Evolutionary conservation across 2,329 filamentous ascomycete genomes (phyloP), one percentile per base, ranked within the genome.

Genomic region (Madurella mycetomatis): DNA sequence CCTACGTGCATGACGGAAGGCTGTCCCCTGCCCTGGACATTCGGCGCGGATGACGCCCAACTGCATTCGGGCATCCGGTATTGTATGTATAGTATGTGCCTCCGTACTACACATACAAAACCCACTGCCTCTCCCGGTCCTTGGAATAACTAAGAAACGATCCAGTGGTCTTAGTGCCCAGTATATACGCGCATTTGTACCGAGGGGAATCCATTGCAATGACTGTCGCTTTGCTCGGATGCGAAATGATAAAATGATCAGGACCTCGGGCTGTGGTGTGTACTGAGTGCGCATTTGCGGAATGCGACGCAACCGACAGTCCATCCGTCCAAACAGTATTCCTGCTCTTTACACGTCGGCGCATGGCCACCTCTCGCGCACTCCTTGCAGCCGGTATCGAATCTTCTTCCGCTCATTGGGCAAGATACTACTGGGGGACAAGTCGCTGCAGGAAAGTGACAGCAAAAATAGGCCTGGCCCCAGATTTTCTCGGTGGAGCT

Each of bases 381-480:
- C 48, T 53, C 25, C 40, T 32, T 49, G 41, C 51, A 41, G 49
- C 32, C 37, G 43, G 41, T 42, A 48, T 40, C 17, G 25, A 32
- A 37, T 49, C 34, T 54, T 47, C 34, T 53, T 46, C 47, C 57
- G 58, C 64, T 67, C 63, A 70, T 72, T 70, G 68, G 69, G 68
- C 67, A 67, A 54, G 65, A 58, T 65, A 56, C 64, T 62, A 62
- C 64, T 39, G 40, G 41, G 40, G 17, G 19, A 50, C 34, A 37
- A 49, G 5, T n/a, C 42, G 25, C 40, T 51, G 44, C 34, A 41
- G 45, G 48, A 39, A 42, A 16, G 15, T 12, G 40, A 16, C 37
- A 13, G 34, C 15, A n/a, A 46, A 47, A 53, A 55, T 42, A 42
- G 18, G 19, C 44, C 5, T 37, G 32, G 41, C 5, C 32, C 48